Evolutionary conservation across 116 monocot species (phyloP).

Genomic region (Posidonia oceanica): DNA sequence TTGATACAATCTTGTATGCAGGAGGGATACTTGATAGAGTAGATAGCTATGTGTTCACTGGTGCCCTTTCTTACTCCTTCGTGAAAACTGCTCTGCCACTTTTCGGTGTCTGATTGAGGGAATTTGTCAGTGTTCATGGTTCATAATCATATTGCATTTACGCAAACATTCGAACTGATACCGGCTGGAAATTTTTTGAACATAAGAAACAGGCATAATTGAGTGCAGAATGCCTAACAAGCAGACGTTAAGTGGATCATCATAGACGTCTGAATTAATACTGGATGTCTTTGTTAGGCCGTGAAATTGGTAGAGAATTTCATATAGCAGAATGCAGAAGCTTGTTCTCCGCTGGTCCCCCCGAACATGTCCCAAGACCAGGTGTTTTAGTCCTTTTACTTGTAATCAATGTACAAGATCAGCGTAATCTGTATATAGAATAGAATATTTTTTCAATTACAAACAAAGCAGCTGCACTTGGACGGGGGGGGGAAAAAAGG

Average conservation of each 20-base stretch:
- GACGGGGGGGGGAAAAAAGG: no score
- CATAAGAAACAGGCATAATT: background rate
- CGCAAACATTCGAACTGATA: no score
- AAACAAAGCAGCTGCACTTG: background rate
- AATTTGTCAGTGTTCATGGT: background rate
- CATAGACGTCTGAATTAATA: background rate
- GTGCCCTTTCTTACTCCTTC: constrained; percentile 83
- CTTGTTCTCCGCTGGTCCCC: no score
- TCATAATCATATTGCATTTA: background rate
- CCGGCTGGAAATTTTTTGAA: background rate
- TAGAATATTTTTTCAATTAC: background rate
- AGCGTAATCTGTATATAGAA: no score
- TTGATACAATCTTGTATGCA: constrained; percentile 17
- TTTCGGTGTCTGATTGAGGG: constrained; percentile 12
- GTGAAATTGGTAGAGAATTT: no score
- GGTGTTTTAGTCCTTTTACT: no score
- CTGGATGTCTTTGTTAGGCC: background rate
- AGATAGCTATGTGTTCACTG: constrained; percentile 95
- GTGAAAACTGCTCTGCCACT: constrained; percentile 42
- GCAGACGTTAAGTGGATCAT: no score
- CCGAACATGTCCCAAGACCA: no score
- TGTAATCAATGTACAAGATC: no score
- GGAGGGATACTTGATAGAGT: constrained; percentile 93
- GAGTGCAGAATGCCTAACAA: background rate
- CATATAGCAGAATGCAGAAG: no score